Evolutionary conservation across 2,329 filamentous ascomycete species (phyloP), one percentile per base, ranked within the genome.

Genomic region (Cytospora piceicola): DNA sequence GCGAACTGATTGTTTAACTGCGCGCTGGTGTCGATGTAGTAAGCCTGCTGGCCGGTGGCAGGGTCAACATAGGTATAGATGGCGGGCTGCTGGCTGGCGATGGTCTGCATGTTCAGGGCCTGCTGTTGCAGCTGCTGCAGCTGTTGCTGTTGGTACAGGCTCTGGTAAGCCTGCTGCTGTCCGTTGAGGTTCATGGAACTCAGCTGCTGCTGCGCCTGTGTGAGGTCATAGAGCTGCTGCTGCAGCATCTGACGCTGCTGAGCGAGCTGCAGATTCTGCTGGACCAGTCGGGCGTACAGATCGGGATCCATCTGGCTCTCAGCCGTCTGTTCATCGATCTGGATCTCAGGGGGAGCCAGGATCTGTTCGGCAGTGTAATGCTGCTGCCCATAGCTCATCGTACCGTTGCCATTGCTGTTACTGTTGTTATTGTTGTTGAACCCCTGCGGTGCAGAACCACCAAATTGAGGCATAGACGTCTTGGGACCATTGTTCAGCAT

Each of bases 171-270:
- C 76, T 90, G 88, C 67, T 85, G 83, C n/a, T 49, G 61, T 61
- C 80, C 80, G 74, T 84, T 89, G 66, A 96, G 76, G 76, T 84
- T 93, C 79, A 96, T 81, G 70, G 87, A 88, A 76, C 93, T 90
- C 73, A 94, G 91, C 77, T 94, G 91, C 78, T 93, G 91, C 67
- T 92, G 90, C 46, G 91, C 91, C 61, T 89, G 88, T 73, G 94
- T 95, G 29, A 97, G 88, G 70, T 82, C 91, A 71, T 93, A 87
- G 70, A 98, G 85, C 80, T 98, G 93, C 80, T 97, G 94, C 79
- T 98, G 94, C 61, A 98, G 87, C 70, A 92, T 90, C 80, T 97
- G 93, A 79, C 98, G 94, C 79, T 97, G 94, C 75, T 97, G 93
- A 51, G 93, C 93, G 59, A 99, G 85, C 75, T 96, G 96, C 75